phyloP scores from a whole-genome alignment of 805 yeast genomes.

The Starmerella tilneyi region DNA sequence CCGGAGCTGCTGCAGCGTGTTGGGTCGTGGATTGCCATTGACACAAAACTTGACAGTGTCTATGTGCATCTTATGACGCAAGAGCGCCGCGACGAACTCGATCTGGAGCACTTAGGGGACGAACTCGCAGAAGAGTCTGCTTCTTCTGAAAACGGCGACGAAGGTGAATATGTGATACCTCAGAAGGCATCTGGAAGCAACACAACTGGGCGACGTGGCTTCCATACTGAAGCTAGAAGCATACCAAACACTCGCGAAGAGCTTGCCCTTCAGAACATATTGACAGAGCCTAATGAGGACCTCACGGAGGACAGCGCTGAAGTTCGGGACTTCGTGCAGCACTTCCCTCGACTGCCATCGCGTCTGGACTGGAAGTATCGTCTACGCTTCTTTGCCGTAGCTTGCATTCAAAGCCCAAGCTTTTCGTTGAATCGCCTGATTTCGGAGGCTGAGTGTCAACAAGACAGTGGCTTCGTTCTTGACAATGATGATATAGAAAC shows the following conservation, averaged over 20 bases:
- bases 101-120: slow-evolving; percentile 48
- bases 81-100: slow-evolving; percentile 54
- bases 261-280: slow-evolving; percentile 14
- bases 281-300: slow-evolving; percentile 4
- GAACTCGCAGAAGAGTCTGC: slow-evolving; percentile 4
- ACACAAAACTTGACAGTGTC: slow-evolving; percentile 52
- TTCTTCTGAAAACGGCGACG: neutral
- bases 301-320: slow-evolving; percentile 17
- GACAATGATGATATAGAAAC: slow-evolving; percentile 27
- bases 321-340: slow-evolving; percentile 22
- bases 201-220: neutral
- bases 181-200: neutral
- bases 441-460: slow-evolving; percentile 27
- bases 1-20: slow-evolving; percentile 30
- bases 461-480: slow-evolving; percentile 28
- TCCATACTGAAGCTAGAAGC: neutral
- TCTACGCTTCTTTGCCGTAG: slow-evolving; percentile 25
- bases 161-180: neutral
- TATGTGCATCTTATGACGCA: slow-evolving; percentile 64
- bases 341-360: slow-evolving; percentile 22
- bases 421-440: slow-evolving; percentile 25
- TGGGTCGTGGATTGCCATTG: slow-evolving; percentile 78
- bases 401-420: slow-evolving; percentile 16
- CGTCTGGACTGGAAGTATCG: slow-evolving; percentile 28
- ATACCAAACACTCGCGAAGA: slow-evolving; percentile 13